Base-by-base conservation (phyloP, 108 stramenopile species). In the Discostella stelligeroides region DNA sequence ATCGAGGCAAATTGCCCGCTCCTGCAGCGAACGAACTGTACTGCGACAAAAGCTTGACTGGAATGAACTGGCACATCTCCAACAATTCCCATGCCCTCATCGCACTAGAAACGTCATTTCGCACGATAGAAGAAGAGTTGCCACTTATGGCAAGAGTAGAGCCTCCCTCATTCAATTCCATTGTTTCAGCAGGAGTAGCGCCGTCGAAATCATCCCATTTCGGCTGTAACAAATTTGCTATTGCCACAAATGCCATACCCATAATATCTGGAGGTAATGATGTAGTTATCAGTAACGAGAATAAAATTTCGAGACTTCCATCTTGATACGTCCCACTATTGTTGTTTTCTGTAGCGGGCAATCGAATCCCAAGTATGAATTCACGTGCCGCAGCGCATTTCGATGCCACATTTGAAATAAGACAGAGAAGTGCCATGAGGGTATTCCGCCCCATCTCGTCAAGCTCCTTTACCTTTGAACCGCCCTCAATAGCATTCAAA, bases 61-160 rank as follows among this genome's bases (percentile, higher is more conserved):
- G 92, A 15, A 94, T 28, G 14, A 89, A 68, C 38, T 89, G 86
- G 64, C 82, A 84, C n/a, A 76, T 42, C 59, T 94, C 92, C 21
- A 94, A 50, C 45, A 89, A 68, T 20, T 89, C 88, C 92, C 92
- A 94, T 10, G 78, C 88, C 48, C 86, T 73, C 25, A 46, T 73
- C 4, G 72, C 87, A 58, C 50, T 37, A 64, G 65, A 71, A 24
- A 50, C 41, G 15, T 56, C 56, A 49, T 72, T 56, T 45, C 59
- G 64, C 12, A 37, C 20, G 18, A 23, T 1, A 4, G 37, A 42
- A 8, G 62, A 67, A 24, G 53, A 37, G 15, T 50, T 56, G 49
- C 66, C 58, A 38, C 59, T 60, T 12, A 23, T 13, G n/a, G 37
- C 0, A 1, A 40, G 40, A 8, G 53, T 0, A 10, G 53, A 23